Evolutionary conservation across 2,329 filamentous ascomycete genomes (phyloP), one percentile per base, ranked within the genome.

Genomic region (Aspergillus niger): DNA sequence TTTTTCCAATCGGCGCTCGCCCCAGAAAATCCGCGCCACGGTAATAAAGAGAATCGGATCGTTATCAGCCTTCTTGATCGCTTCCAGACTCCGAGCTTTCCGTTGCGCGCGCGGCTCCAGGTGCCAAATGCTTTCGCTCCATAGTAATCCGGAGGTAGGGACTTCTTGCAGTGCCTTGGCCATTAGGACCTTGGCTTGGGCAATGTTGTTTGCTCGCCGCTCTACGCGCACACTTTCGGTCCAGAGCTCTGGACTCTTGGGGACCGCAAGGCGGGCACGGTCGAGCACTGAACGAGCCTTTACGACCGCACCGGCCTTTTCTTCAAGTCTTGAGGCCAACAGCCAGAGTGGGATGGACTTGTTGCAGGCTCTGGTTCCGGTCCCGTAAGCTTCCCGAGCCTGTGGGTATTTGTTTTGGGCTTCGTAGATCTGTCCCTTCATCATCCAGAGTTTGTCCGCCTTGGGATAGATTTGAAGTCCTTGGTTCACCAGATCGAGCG

Each of bases 401-500:
- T 95, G 91, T 0, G 90, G 88, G 13, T 90, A 80, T 78, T 92
- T 92, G 68, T 86, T 88, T 50, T 92, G 84, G 47, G 88, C 85
- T 72, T 97, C 91, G 81, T 99, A 99, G 64, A 98, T 95, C 74
- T 99, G 95, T 0, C 96, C 95, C 79, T 99, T 99, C 81, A 97
- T 91, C 91, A 98, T 97, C 89, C 94, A 97, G 24, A 99, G 83
- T 78, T 98, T 98, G 55, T 91, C 85, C 11, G 90, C 87, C 48
- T 88, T 86, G 0, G 95, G 94, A 80, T 96, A 99, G 8, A 91
- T 84, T 66, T 93, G 89, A 38, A 99, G 81, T 1, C 90, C 95
- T 73, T 96, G 89, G 61, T 93, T 91, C 47, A 91, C 91, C 10
- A 99, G 87, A 70, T 96, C 91, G 13, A 99, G 83, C 0, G 95